A percentile compares a stretch with the other conserved stretches of the same genome.
phyloP scores from a whole-genome alignment of 1,284 basidiomycete genomes.

The Cryptococcus hybrid region DNA sequence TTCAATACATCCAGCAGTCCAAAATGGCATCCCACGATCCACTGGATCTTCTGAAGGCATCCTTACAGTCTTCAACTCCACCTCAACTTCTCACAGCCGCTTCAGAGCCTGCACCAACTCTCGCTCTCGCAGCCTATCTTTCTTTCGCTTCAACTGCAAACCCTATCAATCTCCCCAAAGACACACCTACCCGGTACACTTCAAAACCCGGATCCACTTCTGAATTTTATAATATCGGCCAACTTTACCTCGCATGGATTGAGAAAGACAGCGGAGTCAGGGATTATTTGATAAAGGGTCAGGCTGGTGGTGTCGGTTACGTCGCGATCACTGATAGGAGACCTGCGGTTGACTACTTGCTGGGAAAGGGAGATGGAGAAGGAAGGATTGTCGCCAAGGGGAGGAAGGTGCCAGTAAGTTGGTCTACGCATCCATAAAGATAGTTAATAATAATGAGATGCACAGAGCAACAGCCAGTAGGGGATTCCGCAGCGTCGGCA shows the following conservation, averaged over 20 bases:
- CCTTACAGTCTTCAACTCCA: conserved; percentile 24
- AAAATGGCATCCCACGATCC: conserved; percentile 26
- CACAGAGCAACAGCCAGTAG: conserved; percentile 29
- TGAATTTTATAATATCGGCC: conserved; percentile 74
- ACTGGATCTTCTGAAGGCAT: conserved; percentile 38
- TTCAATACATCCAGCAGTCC: neutral
- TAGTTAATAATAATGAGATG: neutral
- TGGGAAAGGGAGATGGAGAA: conserved; percentile 57
- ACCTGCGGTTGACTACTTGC: conserved; percentile 76
- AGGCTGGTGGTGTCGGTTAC: conserved; percentile 69
- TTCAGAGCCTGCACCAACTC: conserved; percentile 52
- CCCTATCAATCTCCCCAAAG: conserved; percentile 61
- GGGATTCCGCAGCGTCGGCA: conserved; percentile 15
- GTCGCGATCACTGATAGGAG: conserved; percentile 84
- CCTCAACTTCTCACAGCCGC: conserved; percentile 49
- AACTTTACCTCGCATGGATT: conserved; percentile 76
- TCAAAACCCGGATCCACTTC: conserved; percentile 56
- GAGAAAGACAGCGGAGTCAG: conserved; percentile 68
- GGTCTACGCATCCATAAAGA: neutral
- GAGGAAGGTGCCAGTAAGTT: conserved; percentile 55
- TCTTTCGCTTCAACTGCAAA: conserved; percentile 52
- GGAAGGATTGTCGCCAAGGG: conserved; percentile 60
- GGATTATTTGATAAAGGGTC: conserved; percentile 81
- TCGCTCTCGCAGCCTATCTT: conserved; percentile 65
- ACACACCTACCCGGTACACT: conserved; percentile 65